Evolutionary conservation across 2,329 filamentous ascomycete species (phyloP).

Genomic region (Dactylellina drechsleri): DNA sequence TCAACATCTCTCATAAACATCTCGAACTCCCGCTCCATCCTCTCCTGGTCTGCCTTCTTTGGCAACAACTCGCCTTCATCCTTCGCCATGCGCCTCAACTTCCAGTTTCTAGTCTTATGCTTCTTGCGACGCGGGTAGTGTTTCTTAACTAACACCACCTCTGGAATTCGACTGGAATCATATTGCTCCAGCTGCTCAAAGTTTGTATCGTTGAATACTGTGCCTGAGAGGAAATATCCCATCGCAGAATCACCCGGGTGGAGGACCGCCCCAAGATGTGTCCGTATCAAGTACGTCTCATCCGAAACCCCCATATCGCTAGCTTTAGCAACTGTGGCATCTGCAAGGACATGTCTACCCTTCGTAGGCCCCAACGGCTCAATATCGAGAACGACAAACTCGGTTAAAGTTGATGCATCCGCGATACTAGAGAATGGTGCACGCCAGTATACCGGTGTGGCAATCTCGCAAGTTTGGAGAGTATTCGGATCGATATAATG

Average conservation of each 20-base stretch:
- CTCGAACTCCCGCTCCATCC: conserved; percentile 93
- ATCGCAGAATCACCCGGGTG: conserved; percentile 91
- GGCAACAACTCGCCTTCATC: conserved; percentile 89
- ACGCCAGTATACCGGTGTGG: conserved; percentile 86
- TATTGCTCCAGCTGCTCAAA: conserved; percentile 82
- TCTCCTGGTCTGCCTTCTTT: conserved; percentile 86
- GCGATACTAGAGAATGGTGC: conserved; percentile 84
- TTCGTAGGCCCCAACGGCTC: conserved; percentile 79
- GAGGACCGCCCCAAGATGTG: conserved; percentile 85
- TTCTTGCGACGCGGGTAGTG: conserved; percentile 88
- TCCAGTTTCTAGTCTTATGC: conserved; percentile 86
- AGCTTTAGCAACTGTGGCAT: conserved; percentile 86
- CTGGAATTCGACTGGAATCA: conserved; percentile 77
- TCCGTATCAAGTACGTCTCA: conserved; percentile 86
- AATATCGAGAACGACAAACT: conserved; percentile 95
- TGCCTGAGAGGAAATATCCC: conserved; percentile 89
- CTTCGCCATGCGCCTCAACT: conserved; percentile 89
- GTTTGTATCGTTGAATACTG: conserved; percentile 90
- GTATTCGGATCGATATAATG: conserved; percentile 91
- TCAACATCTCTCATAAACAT: conserved; percentile 97
- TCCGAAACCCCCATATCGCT: conserved; percentile 88
- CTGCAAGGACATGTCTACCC: conserved; percentile 84
- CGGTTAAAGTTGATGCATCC: conserved; percentile 83
- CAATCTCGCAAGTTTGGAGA: conserved; percentile 88
- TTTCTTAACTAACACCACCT: conserved; percentile 97